Evolutionary conservation across 2,329 filamentous ascomycete genomes (phyloP), one percentile per base, ranked within the genome.

Genomic region (Triangularia setosa): DNA sequence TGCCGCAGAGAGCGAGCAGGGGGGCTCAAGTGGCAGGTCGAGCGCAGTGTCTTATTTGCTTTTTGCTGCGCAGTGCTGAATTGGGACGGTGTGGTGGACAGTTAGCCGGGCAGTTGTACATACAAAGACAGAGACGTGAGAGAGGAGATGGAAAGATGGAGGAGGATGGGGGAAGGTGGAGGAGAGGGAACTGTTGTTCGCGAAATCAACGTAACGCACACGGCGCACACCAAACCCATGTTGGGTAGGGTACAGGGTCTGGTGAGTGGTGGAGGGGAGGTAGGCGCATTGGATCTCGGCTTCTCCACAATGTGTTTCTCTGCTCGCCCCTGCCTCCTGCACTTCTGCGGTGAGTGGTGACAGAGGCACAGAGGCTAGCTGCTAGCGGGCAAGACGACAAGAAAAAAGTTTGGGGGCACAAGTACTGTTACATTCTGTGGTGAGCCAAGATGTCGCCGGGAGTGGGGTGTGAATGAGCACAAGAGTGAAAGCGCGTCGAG

Each of bases 21-120:
- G 44, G 40, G 27, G 28, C 3, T 25, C 25, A 21, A 23, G 28
- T 25, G 53, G 55, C 55, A 33, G 55, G 55, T 53, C n/a, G 40
- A 60, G 40, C 40, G 58, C 44, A 27, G 25, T 64, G 58, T 63
- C 56, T 65, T 60, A 63, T 65, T 65, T 64, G 56, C 60, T 65
- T 63, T n/a, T 58, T 61, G 48, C 60, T 65, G 64, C 53, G 60
- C 58, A 14, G 54, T 58, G 60, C 63, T 61, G 27, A 58, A 63
- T 65, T 58, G 57, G 64, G 61, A 63, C 59, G 25, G 48, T 54
- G 64, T 63, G 64, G 61, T 58, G 61, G 57, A 35, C 63, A 52
- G 27, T n/a, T 53, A 21, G 21, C 54, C 33, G 33, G 48, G 30
- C 30, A 16, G 55, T n/a, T 12, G n/a, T 33, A 33, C 30, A 33